These are phyloP conservation scores for Leccinum sublutescens DNA, from an alignment of 768 basidiomycete species.

Conservation along the genomic window DNA sequence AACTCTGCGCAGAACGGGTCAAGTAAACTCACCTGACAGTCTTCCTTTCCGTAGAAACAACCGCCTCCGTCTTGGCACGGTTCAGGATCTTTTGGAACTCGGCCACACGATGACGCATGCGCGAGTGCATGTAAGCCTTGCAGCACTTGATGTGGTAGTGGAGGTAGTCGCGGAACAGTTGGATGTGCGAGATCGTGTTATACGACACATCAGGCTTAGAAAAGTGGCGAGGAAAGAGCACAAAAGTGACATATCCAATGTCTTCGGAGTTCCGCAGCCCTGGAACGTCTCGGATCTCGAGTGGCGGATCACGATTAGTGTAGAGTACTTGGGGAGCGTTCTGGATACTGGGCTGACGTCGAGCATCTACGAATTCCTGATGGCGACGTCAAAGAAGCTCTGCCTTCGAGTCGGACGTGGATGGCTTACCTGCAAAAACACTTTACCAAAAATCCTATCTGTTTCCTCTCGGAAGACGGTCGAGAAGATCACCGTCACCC, in stretches of 20 bases:
- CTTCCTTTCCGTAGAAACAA: conserved; percentile 71
- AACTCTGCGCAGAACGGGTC: not conserved
- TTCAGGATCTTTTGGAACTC: conserved; percentile 97
- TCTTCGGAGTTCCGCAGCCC: conserved; percentile 83
- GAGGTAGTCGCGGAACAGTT: conserved; percentile 97
- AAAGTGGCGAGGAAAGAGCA: conserved; percentile 97
- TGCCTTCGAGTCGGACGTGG: not conserved
- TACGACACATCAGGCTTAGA: conserved; percentile 62
- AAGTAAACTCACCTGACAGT: conserved; percentile 69
- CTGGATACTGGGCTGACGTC: conserved; percentile 88
- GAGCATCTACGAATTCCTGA: conserved; percentile 99
- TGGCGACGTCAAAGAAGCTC: conserved; percentile 4
- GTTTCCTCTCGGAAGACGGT: conserved; percentile 98
- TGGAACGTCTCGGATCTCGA: conserved; percentile 89
- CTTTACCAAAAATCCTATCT: conserved; percentile 93
- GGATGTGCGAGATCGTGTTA: conserved; percentile 89
- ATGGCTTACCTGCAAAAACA: conserved; percentile 88
- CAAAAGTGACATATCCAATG: conserved; percentile 95
- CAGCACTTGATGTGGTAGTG: conserved; percentile 99
- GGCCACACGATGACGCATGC: conserved; percentile 90
- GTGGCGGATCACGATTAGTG: conserved; percentile 90
- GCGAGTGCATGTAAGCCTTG: conserved; percentile 98
- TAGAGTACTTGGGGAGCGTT: conserved; percentile 97
- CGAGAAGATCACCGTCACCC: conserved; percentile 97
- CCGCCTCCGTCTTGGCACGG: conserved; percentile 90